Base-by-base conservation (phyloP, 345 rosid species). In the Abelmoschus esculentus region DNA sequence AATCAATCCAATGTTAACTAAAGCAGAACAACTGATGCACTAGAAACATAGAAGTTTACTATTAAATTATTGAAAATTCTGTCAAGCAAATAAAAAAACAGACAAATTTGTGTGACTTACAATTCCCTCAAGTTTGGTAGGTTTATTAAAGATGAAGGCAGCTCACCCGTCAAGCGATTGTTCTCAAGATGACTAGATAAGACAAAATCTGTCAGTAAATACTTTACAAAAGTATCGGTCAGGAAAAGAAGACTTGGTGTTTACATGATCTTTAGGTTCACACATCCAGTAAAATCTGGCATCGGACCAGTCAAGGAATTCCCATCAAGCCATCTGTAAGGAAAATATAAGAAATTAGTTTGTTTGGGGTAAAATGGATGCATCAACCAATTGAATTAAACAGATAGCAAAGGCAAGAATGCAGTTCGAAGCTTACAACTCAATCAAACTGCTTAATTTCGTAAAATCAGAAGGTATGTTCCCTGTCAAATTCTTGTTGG, bases 281-380 rank as follows among this genome's bases (percentile, higher is more conserved):
- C 60, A 67, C 98, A 91, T 70, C 82, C 79, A 64, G 86, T 82
- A 81, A 96, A 87, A 83, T 96, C 97, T 18, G 98, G 99, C 71
- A 96, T 79, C 38, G 78, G 78, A 73, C 98, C 99, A 9, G 86
- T 86, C 70, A 96, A 78, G 32, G 82, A 79, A 80, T 96, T 96
- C 76, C 96, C 90, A 74, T 96, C 95, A 31, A 96, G 96, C 99
- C 91, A 76, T 70, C 99, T 96, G 84, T 66, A 71, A 81, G 29
- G 47, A 70, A 28, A 26, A 75, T 72, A 77, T 44, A 17, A 63
- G 49, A 38, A 59, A 22, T 22, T 13, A 38, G 34, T 73, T 46
- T 62, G 6, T 49, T 47, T 15, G 49, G 65, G 19, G 18, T 9
- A 42, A 26, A 40, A 15, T 2, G 17, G 8, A 8, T 2, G 55